phyloP scores from a whole-genome alignment of 2,329 filamentous ascomycete genomes.

The Blastomyces gilchristii region DNA sequence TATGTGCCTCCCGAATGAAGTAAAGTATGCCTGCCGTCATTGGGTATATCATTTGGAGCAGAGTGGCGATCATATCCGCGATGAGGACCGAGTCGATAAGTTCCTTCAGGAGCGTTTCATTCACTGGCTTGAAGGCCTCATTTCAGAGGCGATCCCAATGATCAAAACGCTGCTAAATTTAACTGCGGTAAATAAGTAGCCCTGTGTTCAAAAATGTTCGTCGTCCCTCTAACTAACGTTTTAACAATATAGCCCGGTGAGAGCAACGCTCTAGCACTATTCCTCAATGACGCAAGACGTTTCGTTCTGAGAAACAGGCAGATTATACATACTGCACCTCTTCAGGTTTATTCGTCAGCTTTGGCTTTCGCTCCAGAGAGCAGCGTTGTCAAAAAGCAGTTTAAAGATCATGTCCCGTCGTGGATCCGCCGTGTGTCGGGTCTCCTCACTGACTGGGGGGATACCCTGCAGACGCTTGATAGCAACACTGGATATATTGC shows the following conservation, averaged over 20 bases:
- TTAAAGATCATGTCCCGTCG: slow-evolving; percentile 14
- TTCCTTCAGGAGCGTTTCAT: slow-evolving; percentile 11
- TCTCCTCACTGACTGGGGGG: not conserved
- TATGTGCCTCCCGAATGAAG: not conserved
- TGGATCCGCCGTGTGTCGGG: slow-evolving; percentile 13
- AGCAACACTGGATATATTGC: not conserved
- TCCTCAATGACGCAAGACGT: slow-evolving; percentile 21
- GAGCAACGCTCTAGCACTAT: not conserved
- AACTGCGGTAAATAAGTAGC: not conserved
- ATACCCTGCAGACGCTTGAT: not conserved
- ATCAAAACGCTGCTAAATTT: not conserved
- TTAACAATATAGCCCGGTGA: not conserved
- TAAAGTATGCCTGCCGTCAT: slow-evolving; percentile 2
- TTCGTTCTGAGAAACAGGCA: slow-evolving; percentile 24
- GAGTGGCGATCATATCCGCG: not conserved
- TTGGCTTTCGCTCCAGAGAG: slow-evolving; percentile 24
- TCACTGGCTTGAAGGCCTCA: slow-evolving; percentile 18
- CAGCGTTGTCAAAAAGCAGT: slow-evolving; percentile 21
- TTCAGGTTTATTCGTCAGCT: slow-evolving; percentile 29
- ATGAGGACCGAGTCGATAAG: not conserved
- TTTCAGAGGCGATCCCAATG: slow-evolving; percentile 13
- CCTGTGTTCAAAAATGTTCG: not conserved
- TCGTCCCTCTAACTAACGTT: not conserved
- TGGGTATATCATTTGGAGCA: not conserved
- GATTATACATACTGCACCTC: slow-evolving; percentile 24